A percentile compares a stretch with the other conserved stretches of the same genome.
These are phyloP conservation scores for Phanerochaete sordida DNA, from an alignment of 768 basidiomycete species.

Conservation along the genomic window DNA sequence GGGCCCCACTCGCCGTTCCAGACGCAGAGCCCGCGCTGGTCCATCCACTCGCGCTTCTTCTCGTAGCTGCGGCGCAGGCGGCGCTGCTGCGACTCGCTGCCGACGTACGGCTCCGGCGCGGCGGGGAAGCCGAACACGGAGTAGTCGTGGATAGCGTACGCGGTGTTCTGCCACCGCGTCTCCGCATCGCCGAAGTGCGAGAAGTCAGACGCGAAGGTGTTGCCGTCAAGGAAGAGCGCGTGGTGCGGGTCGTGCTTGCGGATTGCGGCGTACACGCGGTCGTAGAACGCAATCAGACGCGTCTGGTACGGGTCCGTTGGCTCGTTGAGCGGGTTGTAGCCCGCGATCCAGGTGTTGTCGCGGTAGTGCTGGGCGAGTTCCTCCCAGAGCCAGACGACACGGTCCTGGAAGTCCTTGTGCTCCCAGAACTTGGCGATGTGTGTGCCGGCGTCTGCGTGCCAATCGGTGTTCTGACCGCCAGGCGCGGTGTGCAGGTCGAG, in stretches of 20 bases:
- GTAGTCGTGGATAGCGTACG: constrained; percentile 81
- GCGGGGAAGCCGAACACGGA: constrained; percentile 70
- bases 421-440: constrained; percentile 80
- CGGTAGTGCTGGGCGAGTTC: constrained; percentile 74
- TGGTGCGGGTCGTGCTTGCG: constrained; percentile 66
- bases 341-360: constrained; percentile 76
- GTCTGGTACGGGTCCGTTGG: constrained; percentile 68
- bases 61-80: constrained; percentile 58
- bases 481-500: constrained; percentile 79
- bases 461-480: constrained; percentile 73
- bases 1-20: constrained; percentile 90
- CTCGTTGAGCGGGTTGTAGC: constrained; percentile 86
- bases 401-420: constrained; percentile 88
- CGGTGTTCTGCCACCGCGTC: constrained; percentile 64
- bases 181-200: constrained; percentile 59
- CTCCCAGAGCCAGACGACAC: constrained; percentile 73
- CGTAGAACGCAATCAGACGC: constrained; percentile 64
- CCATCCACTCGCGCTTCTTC: constrained; percentile 79
- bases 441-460: constrained; percentile 76
- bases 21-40: constrained; percentile 58
- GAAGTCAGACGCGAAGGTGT: constrained; percentile 79
- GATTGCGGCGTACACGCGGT: constrained; percentile 65
- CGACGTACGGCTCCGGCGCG: constrained; percentile 51
- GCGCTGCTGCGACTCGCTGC: constrained; percentile 49
- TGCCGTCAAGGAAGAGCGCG: constrained; percentile 77